phyloP scores from a whole-genome alignment of 805 yeast species.

The Candida silvicultrix region DNA sequence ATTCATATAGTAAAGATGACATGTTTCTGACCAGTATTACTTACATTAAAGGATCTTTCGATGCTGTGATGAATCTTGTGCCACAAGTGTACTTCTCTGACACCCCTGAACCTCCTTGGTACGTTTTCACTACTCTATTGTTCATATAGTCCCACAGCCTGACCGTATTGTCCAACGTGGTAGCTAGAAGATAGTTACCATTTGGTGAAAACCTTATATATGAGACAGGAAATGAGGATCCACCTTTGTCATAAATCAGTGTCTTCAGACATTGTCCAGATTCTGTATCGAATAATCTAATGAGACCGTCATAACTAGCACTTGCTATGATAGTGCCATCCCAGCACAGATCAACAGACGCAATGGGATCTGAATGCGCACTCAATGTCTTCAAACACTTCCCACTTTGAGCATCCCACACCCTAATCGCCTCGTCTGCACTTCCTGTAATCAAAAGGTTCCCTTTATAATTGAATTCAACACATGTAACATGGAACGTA shows the following conservation, averaged over 20 bases:
- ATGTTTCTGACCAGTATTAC: conserved; percentile 24
- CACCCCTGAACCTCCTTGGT: conserved; percentile 23
- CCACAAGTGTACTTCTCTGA: conserved; percentile 46
- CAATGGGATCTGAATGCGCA: conserved; percentile 90
- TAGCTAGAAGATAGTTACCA: conserved; percentile 69
- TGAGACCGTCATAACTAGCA: conserved; percentile 87
- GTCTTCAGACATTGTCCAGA: conserved; percentile 93
- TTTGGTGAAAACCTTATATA: conserved; percentile 72
- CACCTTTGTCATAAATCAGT: conserved; percentile 70
- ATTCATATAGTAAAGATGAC: not conserved
- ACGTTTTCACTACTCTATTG: conserved; percentile 76
- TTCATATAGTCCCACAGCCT: conserved; percentile 84
- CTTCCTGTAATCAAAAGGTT: conserved; percentile 76
- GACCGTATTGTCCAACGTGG: conserved; percentile 73
- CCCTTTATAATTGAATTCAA: conserved; percentile 67
- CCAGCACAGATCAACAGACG: conserved; percentile 63
- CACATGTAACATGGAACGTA: conserved; percentile 75
- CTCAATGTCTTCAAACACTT: conserved; percentile 70
- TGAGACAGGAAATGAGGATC: conserved; percentile 73
- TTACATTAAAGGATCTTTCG: conserved; percentile 31
- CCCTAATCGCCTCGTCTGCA: conserved; percentile 82
- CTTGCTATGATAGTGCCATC: conserved; percentile 81
- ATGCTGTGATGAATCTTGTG: conserved; percentile 40
- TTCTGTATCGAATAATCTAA: conserved; percentile 79
- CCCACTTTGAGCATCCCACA: conserved; percentile 82